Conservation (phyloP, 2,329 filamentous ascomycete species). For the Hymenoscyphus linearis region DNA sequence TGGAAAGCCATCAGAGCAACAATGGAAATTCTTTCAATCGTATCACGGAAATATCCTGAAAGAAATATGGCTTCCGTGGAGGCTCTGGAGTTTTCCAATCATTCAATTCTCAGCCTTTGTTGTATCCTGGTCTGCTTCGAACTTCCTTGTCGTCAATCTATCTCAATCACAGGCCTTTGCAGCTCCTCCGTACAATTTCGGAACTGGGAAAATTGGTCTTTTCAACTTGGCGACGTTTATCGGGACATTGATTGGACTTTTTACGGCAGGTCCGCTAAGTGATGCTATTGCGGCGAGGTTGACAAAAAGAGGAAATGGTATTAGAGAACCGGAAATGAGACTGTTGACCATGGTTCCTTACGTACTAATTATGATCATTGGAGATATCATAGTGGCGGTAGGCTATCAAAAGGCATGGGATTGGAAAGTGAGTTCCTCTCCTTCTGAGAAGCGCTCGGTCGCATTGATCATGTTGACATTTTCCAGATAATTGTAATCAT, state of each 20-base stretch:
- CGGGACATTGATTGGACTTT: conserved; percentile 39
- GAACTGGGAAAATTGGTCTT: conserved; percentile 41
- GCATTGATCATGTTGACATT: neutral
- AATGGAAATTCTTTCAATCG: conserved; percentile 50
- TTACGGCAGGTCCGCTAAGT: conserved; percentile 44
- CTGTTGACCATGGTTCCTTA: conserved; percentile 32
- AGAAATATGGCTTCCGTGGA: conserved; percentile 57
- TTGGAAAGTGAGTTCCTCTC: conserved; percentile 39
- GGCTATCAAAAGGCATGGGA: conserved; percentile 49
- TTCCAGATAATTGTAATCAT: conserved; percentile 44
- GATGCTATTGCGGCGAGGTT: conserved; percentile 32
- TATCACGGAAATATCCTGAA: conserved; percentile 39
- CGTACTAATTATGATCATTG: conserved; percentile 39
- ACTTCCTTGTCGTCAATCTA: conserved; percentile 54
- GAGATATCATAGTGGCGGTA: conserved; percentile 40
- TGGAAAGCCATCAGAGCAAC: conserved; percentile 47
- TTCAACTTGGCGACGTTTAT: conserved; percentile 47
- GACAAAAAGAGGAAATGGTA: conserved; percentile 29
- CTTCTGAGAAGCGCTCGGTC: neutral
- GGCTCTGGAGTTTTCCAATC: conserved; percentile 57
- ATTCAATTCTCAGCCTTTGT: conserved; percentile 58
- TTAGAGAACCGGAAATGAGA: conserved; percentile 36
- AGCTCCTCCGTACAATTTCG: conserved; percentile 26
- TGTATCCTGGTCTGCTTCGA: conserved; percentile 53
- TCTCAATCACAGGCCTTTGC: conserved; percentile 41